Evolutionary conservation across 805 yeast species (phyloP), one percentile per base, ranked within the genome.

Genomic region (Hanseniaspora pseudoguilliermondii): DNA sequence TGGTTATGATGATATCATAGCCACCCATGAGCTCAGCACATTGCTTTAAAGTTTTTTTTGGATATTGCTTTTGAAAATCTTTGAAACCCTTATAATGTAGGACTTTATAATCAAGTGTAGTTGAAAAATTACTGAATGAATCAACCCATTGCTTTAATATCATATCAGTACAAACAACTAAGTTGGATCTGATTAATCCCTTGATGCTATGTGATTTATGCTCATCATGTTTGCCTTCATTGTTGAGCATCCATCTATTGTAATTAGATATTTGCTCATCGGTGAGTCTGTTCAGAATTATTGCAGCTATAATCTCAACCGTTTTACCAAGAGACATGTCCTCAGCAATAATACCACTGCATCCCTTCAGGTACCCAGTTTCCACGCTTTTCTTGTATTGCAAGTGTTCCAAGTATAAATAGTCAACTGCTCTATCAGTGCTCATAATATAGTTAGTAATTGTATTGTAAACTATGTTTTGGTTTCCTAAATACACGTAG

Each of bases 281-380:
- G 1, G 39, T 38, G 11, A 49, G 21, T 35, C 72, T 81, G 65
- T 93, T 84, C 50, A 82, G 63, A 1, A 81, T 64, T 0, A 84
- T 69, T 41, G 91, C 69, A 0, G 95, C 73, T 2, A 86, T 73
- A 15, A 89, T 73, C 65, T 93, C 98, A 4, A 93, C 81, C 0
- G 98, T 91, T 64, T 93, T 93, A 0, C 98, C 98, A 8, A 93
- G 74, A 0, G 98, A 98, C 98, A 93, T 93, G 67, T 93, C 98
- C 63, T 91, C 98, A 1, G 93, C 84, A 36, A 93, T 67, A 8
- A 93, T 70, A 0, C 95, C 96, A 51, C 75, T 60, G 3, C 67
- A 67, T 8, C 64, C 60, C 16, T 44, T 38, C 5, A 53, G 34
- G 40, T 18, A 13, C 7, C 52, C 51, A 5, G 20, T 34, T 11